Percentiles rank a stretch among this genome's conserved stretches.
These are phyloP conservation scores for Zymoseptoria passerinii DNA, from an alignment of 2,329 filamentous ascomycete genomes.

Conservation along the genomic window DNA sequence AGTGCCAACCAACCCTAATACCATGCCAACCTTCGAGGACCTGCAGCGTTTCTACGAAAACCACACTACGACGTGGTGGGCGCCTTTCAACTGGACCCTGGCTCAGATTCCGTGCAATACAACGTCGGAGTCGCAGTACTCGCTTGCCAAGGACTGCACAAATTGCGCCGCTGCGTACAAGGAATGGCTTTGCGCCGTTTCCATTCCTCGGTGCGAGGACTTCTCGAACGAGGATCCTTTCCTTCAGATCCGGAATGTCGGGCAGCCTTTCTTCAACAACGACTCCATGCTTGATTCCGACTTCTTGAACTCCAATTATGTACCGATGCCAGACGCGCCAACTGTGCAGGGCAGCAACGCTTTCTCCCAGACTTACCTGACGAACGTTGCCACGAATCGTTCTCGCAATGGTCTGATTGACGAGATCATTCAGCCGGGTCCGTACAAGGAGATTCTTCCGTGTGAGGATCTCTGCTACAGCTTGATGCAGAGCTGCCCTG, in stretches of 20 bases:
- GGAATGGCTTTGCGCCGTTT: constrained; percentile 87
- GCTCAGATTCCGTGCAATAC: constrained; percentile 81
- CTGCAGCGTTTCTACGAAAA: constrained; percentile 71
- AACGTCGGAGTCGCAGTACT: constrained; percentile 64
- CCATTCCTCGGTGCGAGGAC: constrained; percentile 86
- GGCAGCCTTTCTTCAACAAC: constrained; percentile 32
- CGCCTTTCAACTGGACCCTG: constrained; percentile 72
- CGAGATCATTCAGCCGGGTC: constrained; percentile 62
- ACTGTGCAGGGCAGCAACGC: constrained; percentile 24
- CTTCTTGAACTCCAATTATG: constrained; percentile 21
- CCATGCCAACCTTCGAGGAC: constrained; percentile 27
- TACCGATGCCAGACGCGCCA: constrained; percentile 28
- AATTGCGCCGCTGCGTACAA: constrained; percentile 80
- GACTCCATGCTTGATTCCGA: constrained; percentile 18
- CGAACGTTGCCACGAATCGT: constrained; percentile 26
- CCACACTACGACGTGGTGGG: constrained; percentile 60
- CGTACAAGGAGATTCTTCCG: constrained; percentile 87
- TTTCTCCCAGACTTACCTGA: constrained; percentile 25
- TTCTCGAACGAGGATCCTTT: constrained; percentile 51
- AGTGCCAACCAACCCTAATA: constrained; percentile 69
- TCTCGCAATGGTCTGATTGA: constrained; percentile 46
- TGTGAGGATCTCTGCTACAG: constrained; percentile 83
- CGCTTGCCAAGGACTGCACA: constrained; percentile 64
- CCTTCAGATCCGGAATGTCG: constrained; percentile 64
- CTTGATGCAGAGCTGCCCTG: constrained; percentile 76